These are phyloP conservation scores for Starmerella khaoyaiensis DNA, from an alignment of 805 yeast species.

Conservation along the genomic window DNA sequence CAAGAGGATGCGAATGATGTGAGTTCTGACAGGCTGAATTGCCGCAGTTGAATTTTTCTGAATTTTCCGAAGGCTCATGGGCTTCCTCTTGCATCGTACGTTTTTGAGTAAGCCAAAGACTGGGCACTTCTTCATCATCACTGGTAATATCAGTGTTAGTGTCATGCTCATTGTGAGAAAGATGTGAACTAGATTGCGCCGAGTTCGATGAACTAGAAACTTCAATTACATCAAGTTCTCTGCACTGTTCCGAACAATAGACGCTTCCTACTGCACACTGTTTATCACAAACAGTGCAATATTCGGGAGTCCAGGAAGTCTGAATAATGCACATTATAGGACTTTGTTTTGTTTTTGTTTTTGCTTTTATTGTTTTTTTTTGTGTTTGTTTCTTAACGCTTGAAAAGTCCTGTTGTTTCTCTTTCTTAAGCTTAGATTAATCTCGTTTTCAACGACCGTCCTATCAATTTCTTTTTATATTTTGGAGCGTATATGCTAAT, in stretches of 20 bases:
- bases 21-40: background rate
- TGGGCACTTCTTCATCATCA: conserved; percentile 13
- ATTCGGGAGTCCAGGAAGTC: conserved; percentile 35
- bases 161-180: background rate
- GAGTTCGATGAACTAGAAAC: background rate
- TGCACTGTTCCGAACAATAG: conserved; percentile 38
- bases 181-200: background rate
- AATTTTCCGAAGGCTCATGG: background rate
- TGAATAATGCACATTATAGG: background rate
- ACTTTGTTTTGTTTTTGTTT: no score
- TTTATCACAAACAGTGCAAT: conserved; percentile 46
- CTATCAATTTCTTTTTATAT: no score
- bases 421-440: no score
- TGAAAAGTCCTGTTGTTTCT: no score
- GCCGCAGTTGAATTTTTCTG: no score
- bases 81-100: background rate
- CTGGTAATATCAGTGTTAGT: conserved; percentile 4
- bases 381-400: no score
- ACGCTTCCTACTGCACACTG: conserved; percentile 34
- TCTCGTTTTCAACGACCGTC: no score
- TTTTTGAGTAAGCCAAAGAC: conserved; percentile 6
- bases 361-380: no score
- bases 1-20: background rate
- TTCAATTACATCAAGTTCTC: conserved; percentile 15
- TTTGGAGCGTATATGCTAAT: no score